These are phyloP conservation scores for Phanerochaete carnosa DNA, from an alignment of 768 basidiomycete genomes.

Conservation along the genomic window DNA sequence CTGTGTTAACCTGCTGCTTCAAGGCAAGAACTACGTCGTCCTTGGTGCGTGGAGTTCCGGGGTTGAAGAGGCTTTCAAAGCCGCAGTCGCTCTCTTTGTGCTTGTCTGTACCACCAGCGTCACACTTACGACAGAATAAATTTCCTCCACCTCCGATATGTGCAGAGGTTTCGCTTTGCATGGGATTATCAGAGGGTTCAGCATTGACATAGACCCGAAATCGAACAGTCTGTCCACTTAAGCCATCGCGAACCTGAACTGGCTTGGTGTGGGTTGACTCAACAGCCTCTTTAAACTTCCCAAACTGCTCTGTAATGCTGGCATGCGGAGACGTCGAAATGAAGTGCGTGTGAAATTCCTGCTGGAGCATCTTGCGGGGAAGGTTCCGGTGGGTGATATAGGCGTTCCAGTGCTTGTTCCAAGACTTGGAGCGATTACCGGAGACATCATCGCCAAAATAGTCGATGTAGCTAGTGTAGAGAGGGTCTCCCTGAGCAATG, in stretches of 20 bases:
- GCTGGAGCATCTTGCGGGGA: constrained; percentile 12
- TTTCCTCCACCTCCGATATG: too few relatives aligned
- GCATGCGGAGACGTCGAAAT: constrained; percentile 17
- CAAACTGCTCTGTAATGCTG: constrained; percentile 10
- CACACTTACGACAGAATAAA: too few relatives aligned
- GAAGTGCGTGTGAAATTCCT: constrained; percentile 14
- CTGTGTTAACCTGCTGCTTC: background rate
- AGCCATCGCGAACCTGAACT: constrained; percentile 27
- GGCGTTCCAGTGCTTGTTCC: background rate
- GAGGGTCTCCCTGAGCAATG: background rate
- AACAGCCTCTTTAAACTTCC: constrained; percentile 13
- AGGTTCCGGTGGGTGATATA: constrained; percentile 11
- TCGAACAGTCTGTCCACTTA: too few relatives aligned
- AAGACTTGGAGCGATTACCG: background rate
- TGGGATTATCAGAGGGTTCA: too few relatives aligned
- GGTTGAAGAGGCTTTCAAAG: background rate
- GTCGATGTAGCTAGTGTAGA: background rate
- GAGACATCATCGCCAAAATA: background rate
- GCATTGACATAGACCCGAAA: too few relatives aligned
- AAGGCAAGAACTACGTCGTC: background rate
- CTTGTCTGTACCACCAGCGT: too few relatives aligned
- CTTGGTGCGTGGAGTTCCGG: background rate
- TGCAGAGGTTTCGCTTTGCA: too few relatives aligned
- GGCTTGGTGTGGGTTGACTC: constrained; percentile 31
- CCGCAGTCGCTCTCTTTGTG: background rate